A percentile compares a stretch with the other conserved stretches of the same genome.
These are phyloP conservation scores for Polymyxa betae DNA, from an alignment of 208 protist species.

Conservation along the genomic window DNA sequence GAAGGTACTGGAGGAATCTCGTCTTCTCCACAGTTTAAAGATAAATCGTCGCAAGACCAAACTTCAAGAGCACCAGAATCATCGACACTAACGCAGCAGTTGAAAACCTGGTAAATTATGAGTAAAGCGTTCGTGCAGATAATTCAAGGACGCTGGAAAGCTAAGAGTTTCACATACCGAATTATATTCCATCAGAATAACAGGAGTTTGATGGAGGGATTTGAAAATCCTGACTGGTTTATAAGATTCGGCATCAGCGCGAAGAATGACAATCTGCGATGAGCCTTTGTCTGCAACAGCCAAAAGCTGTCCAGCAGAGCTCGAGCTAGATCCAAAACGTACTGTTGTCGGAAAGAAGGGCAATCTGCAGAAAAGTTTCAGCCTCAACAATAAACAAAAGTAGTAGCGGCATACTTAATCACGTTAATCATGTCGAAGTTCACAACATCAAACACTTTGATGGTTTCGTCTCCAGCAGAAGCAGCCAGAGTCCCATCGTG, in stretches of 20 bases:
- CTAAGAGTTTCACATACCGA: constrained; percentile 64
- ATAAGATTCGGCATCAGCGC: background rate
- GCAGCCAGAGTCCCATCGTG: constrained; percentile 74
- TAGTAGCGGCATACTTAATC: constrained; percentile 22
- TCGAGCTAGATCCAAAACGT: background rate
- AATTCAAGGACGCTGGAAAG: background rate
- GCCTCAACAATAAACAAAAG: background rate
- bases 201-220: constrained; percentile 45
- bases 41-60: background rate
- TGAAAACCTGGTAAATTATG: background rate
- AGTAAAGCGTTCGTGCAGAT: too few species aligned
- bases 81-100: constrained; percentile 27
- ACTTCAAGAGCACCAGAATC: background rate
- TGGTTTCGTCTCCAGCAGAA: constrained; percentile 72
- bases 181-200: constrained; percentile 72
- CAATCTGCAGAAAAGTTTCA: background rate
- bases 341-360: background rate
- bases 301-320: background rate
- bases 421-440: constrained; percentile 82
- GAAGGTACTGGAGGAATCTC: background rate
- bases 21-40: background rate
- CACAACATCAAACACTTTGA: constrained; percentile 85
- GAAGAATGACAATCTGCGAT: background rate
- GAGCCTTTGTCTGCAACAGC: background rate
- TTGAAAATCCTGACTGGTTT: background rate